Conservation (phyloP, 495 filamentous ascomycete species). For the Xylaria castorea region DNA sequence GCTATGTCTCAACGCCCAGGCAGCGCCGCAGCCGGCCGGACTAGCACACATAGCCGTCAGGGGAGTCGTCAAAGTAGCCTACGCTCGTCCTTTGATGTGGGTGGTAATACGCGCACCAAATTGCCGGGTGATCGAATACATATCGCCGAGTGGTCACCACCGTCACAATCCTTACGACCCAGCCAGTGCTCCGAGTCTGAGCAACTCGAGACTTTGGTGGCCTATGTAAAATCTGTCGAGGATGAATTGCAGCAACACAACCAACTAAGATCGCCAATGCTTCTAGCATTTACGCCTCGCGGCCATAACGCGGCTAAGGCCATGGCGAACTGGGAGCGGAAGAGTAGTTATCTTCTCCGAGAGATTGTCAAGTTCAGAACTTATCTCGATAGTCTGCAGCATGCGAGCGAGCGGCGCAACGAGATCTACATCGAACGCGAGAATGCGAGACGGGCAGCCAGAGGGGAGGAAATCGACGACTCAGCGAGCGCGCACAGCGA, state of each 20-base stretch:
- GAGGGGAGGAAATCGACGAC: constrained; percentile 46
- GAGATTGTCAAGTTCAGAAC: constrained; percentile 97
- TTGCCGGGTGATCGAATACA: constrained; percentile 85
- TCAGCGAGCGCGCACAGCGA: constrained; percentile 27
- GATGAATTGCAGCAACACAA: constrained; percentile 87
- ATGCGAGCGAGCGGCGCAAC: constrained; percentile 47
- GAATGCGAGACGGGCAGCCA: constrained; percentile 44
- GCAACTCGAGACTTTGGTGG: constrained; percentile 74
- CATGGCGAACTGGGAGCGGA: constrained; percentile 95
- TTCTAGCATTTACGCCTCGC: constrained; percentile 86
- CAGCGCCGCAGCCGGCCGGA: constrained; percentile 47
- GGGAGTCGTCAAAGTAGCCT: constrained; percentile 45
- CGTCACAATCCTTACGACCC: constrained; percentile 85
- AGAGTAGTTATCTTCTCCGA: constrained; percentile 86
- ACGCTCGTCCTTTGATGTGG: constrained; percentile 53
- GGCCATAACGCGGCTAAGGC: constrained; percentile 81
- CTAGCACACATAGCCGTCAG: constrained; percentile 51
- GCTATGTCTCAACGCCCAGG: constrained; percentile 45
- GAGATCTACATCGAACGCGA: constrained; percentile 60
- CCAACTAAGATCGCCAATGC: constrained; percentile 81
- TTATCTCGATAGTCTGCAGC: constrained; percentile 81
- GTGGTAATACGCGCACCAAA: constrained; percentile 64
- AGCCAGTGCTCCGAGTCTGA: constrained; percentile 78
- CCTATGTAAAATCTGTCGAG: constrained; percentile 86
- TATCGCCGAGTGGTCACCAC: constrained; percentile 94